Evolutionary conservation across 106 monocot species (phyloP), one percentile per base, ranked within the genome.

Genomic region (Apostasia ramifera): DNA sequence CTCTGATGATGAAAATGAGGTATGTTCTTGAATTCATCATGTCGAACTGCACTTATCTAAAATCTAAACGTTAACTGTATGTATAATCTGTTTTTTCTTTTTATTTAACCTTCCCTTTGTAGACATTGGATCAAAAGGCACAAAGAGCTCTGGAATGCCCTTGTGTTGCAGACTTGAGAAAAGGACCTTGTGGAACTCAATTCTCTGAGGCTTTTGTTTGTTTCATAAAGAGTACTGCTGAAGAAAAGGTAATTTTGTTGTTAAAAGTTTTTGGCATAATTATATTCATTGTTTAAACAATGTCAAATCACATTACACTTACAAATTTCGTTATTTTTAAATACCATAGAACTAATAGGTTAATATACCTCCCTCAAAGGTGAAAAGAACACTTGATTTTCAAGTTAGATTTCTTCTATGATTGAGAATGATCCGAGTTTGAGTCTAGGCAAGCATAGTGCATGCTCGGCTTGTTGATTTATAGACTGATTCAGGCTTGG

Each of bases 151-250:
- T 98, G 62, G 90, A 92, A 46, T 93, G 92, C 61, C 98, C 92
- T 9, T 98, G 98, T 74, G 81, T 98, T 40, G 92, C 90, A 40
- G 81, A 77, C 2, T 74, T 98, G 73, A 85, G 77, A 70, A 87
- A 71, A 57, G 90, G 97, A 64, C 86, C 97, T 49, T 98, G 97
- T 81, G 92, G 97, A 63, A 72, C 47, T 77, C 83, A 80, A 8
- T 92, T 98, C 63, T 81, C 89, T 3, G 89, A 87, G 48, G 89
- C 98, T 71, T 98, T 98, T 65, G 66, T 82, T 45, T 98, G 97
- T 69, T 98, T 90, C 70, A 70, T 90, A 46, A 92, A 84, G 73
- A 98, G 98, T 85, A 93, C 82, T 60, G 68, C 77, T 6, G 83
- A 87, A 76, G 98, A 98, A 70, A 98, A 98, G 87, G 98, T 98